phyloP scores from a whole-genome alignment of 2,329 filamentous ascomycete genomes.

The Aspergillus sp. region DNA sequence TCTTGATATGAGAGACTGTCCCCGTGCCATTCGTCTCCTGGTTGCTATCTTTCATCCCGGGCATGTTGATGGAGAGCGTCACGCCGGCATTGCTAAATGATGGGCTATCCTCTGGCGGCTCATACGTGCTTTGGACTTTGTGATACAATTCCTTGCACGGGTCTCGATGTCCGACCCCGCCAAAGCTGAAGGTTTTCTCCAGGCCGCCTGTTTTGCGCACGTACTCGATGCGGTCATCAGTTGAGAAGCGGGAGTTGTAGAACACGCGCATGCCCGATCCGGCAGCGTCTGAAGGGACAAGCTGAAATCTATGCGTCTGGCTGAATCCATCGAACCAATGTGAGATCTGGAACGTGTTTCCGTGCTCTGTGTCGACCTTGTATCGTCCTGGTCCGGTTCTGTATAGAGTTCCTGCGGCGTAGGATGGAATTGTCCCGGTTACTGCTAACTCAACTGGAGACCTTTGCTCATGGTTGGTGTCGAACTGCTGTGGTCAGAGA shows the following conservation, averaged over 20 bases:
- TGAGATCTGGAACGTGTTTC: conserved; percentile 58
- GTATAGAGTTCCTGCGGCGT: conserved; percentile 70
- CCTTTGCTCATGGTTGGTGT: conserved; percentile 64
- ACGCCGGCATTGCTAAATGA: conserved; percentile 67
- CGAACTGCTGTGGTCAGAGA: conserved; percentile 54
- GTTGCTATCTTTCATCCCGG: conserved; percentile 48
- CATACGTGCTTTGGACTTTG: conserved; percentile 53
- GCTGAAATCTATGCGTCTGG: conserved; percentile 72
- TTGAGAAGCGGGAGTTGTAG: conserved; percentile 71
- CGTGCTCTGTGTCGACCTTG: conserved; percentile 60
- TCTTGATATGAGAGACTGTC: conserved; percentile 42
- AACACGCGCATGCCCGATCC: conserved; percentile 50
- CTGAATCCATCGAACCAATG: conserved; percentile 81
- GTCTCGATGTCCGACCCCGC: conserved; percentile 60
- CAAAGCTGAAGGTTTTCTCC: conserved; percentile 62
- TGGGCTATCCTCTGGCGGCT: conserved; percentile 5
- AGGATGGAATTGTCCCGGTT: conserved; percentile 66
- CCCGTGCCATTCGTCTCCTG: conserved; percentile 13
- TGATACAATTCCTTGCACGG: conserved; percentile 72
- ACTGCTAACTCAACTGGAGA: conserved; percentile 64
- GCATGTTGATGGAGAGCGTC: conserved; percentile 64
- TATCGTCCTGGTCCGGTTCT: conserved; percentile 71
- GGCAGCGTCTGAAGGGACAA: conserved; percentile 47
- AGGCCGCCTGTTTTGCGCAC: conserved; percentile 62
- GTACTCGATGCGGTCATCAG: conserved; percentile 61